Evolutionary conservation across 2,329 filamentous ascomycete species (phyloP).

Genomic region (Simplicillium aogashimaense): DNA sequence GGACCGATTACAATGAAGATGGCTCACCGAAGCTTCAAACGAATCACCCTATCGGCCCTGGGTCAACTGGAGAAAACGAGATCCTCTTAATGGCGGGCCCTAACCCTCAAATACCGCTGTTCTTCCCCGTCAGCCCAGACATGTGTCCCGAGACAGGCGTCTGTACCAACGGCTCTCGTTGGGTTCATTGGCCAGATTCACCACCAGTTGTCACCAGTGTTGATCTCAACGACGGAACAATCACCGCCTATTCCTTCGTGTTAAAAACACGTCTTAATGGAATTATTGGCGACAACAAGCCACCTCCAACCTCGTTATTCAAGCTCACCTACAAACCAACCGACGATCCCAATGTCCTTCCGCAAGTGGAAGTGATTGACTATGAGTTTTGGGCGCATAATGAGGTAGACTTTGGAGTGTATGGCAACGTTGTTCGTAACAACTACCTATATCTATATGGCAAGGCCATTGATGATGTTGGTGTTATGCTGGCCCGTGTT

Average conservation of each 20-base stretch:
- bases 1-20: constrained; percentile 7
- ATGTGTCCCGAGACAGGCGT: constrained; percentile 5
- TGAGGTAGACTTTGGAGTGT: constrained; percentile 8
- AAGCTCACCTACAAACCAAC: constrained; percentile 10
- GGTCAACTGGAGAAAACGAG: constrained; percentile 4
- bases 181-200: constrained; percentile 9
- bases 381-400: constrained; percentile 7
- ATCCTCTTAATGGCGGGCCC: neutral
- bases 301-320: constrained; percentile 3
- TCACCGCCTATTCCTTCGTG: constrained; percentile 10
- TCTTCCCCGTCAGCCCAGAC: neutral
- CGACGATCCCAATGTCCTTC: constrained; percentile 5
- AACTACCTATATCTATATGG: constrained; percentile 11
- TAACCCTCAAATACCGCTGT: neutral
- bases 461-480: constrained; percentile 4
- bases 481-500: constrained; percentile 11
- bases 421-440: constrained; percentile 10
- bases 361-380: constrained; percentile 6
- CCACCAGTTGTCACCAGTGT: constrained; percentile 8
- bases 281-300: neutral
- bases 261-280: constrained; percentile 4
- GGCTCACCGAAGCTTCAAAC: constrained; percentile 7
- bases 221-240: constrained; percentile 2
- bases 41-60: neutral
- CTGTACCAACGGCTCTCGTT: constrained; percentile 8